Evolutionary conservation across 441 rosid species (phyloP).

Genomic region (Metrosideros polymorpha): DNA sequence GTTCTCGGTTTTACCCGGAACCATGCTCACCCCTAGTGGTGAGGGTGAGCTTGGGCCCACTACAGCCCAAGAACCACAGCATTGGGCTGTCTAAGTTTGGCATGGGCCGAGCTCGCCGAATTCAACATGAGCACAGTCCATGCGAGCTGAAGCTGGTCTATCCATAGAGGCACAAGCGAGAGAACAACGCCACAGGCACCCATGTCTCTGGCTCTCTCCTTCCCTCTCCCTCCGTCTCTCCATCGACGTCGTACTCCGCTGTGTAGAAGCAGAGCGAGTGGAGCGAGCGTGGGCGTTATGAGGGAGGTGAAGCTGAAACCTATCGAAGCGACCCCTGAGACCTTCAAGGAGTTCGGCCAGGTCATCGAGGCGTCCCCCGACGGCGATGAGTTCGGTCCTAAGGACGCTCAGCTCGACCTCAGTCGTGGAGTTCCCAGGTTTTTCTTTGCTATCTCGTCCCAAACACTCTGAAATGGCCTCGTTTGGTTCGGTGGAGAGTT

Average conservation of each 20-base stretch:
- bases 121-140: neutral
- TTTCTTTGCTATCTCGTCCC: neutral
- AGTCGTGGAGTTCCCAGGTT: conserved; percentile 66
- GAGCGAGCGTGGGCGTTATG: conserved; percentile 1
- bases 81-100: neutral
- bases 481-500: neutral
- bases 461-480: neutral
- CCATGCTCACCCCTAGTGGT: no score
- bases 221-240: neutral
- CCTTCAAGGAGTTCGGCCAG: conserved; percentile 60
- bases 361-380: conserved; percentile 49
- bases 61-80: neutral
- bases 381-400: conserved; percentile 55
- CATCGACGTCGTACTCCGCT: neutral
- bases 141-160: neutral
- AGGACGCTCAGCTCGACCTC: conserved; percentile 72
- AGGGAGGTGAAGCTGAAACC: conserved; percentile 29
- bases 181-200: neutral
- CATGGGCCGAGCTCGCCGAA: neutral
- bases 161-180: neutral
- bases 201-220: neutral
- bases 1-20: no score
- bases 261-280: neutral
- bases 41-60: no score
- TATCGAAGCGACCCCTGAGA: conserved; percentile 55